Conservation (phyloP, 805 yeast genomes). For the Hanseniaspora lachancei region DNA sequence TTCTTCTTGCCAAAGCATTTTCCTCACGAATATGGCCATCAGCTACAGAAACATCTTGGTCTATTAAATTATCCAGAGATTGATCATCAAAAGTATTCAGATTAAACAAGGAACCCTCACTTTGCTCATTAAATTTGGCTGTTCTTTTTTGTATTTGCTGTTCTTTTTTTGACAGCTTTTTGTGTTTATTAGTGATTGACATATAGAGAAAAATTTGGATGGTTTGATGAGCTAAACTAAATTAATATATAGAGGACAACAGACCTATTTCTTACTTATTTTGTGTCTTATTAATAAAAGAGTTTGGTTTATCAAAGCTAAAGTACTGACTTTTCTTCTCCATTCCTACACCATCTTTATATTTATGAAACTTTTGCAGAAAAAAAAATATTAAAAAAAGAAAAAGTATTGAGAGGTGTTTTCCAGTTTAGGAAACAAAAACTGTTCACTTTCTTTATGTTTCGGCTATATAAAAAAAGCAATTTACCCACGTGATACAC, state of each 20-base stretch:
- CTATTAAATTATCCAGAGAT: background rate
- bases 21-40: constrained; percentile 15
- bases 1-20: constrained; percentile 1
- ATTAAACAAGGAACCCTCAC: constrained; percentile 22
- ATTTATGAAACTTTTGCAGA: too few relatives aligned
- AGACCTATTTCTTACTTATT: too few relatives aligned
- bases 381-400: background rate
- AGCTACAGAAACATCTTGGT: constrained; percentile 16
- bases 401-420: background rate
- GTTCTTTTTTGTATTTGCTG: constrained; percentile 22
- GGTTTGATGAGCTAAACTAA: too few relatives aligned
- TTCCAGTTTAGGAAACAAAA: background rate
- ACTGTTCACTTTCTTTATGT: background rate
- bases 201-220: background rate
- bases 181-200: background rate
- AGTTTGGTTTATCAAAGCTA: too few relatives aligned
- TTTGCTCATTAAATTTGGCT: constrained; percentile 23
- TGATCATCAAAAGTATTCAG: constrained; percentile 17
- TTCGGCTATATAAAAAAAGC: background rate
- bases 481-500: background rate
- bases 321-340: too few relatives aligned
- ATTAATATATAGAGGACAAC: too few relatives aligned
- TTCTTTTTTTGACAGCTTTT: constrained; percentile 17
- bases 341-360: too few relatives aligned
- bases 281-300: too few relatives aligned